Conservation (phyloP, 1,284 basidiomycete species). For the Pyrrhoderma lamaoense region DNA sequence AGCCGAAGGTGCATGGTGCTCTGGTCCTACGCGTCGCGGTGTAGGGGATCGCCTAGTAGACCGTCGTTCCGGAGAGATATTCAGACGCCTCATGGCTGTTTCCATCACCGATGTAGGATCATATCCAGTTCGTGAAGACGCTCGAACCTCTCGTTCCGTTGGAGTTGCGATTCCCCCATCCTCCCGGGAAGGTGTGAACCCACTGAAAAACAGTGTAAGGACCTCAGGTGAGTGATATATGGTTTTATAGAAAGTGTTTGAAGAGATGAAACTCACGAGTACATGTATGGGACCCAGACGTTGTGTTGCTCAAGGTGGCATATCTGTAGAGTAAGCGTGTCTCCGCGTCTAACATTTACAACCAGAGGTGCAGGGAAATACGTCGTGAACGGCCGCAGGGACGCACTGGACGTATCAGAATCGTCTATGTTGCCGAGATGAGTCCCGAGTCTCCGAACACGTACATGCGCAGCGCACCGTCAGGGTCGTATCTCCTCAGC, state of each 20-base stretch:
- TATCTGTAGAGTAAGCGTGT: conserved; percentile 18
- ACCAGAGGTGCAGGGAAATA: conserved; percentile 16
- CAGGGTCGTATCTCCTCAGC: conserved; percentile 17
- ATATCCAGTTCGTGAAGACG: not conserved
- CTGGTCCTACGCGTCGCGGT: conserved; percentile 6
- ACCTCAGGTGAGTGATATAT: too few species aligned
- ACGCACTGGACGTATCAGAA: conserved; percentile 14
- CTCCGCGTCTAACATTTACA: conserved; percentile 12
- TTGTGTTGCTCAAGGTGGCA: conserved; percentile 17
- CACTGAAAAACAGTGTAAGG: conserved; percentile 2
- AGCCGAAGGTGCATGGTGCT: not conserved
- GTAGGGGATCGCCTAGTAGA: conserved; percentile 13
- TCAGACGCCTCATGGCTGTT: conserved; percentile 7
- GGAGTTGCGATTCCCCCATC: conserved; percentile 16
- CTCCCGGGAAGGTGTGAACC: conserved; percentile 17
- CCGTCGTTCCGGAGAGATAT: conserved; percentile 10
- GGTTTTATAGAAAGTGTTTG: not conserved
- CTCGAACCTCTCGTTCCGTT: conserved; percentile 12
- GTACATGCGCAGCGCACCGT: conserved; percentile 6
- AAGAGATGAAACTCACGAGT: conserved; percentile 14
- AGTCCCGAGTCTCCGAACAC: not conserved
- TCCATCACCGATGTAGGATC: conserved; percentile 1
- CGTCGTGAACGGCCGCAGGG: conserved; percentile 15
- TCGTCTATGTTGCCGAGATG: conserved; percentile 5
- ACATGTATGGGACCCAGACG: conserved; percentile 18